Evolutionary conservation across 805 yeast species (phyloP), one percentile per base, ranked within the genome.

Genomic region (Starmera quercuum): DNA sequence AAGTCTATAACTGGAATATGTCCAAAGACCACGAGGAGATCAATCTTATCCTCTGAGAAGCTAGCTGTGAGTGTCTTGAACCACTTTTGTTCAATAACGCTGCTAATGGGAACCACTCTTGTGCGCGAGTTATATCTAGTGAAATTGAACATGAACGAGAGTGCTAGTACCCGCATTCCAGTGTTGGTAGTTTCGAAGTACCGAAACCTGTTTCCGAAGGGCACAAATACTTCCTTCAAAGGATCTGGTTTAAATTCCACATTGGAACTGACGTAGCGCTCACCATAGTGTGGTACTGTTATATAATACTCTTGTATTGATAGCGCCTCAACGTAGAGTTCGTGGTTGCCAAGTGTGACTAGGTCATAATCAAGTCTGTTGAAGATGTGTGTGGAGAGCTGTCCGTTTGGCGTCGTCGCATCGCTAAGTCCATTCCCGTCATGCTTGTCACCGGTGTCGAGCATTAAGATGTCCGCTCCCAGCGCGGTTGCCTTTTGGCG

Each of bases 401-500:
- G 47, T 0, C 96, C 97, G 50, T 80, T 82, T 2, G 90, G 84
- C 3, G 22, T 35, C 0, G 95, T 80, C 11, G 82, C 76, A 58
- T 90, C 97, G 26, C 85, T 71, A 10, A 87, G 59, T 0, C 97
- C 97, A 52, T 86, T 88, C 1, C 97, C 97, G 55, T 90, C 97
- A 47, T 85, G 95, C 41, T 85, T 77, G 56, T 90, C 97, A 5
- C 97, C 97, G 1, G 94, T 77, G 51, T 90, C 97, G 3, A 90
- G 68, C 5, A 87, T 48, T 4, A 90, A 46, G 14, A 88, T 53
- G 49, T 90, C 97, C 14, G 66, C 74, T 2, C 66, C 68, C 9
- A 63, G 53, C 0, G 29, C 38, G 17, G 58, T 63, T 0, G 84
- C 78, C 14, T 49, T 45, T 0, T 49, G 41, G 22, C 64, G 61